Percentiles rank a stretch among this genome's conserved stretches.
phyloP scores from a whole-genome alignment of 2,329 filamentous ascomycete genomes.

The Botrytis hyacinthi region DNA sequence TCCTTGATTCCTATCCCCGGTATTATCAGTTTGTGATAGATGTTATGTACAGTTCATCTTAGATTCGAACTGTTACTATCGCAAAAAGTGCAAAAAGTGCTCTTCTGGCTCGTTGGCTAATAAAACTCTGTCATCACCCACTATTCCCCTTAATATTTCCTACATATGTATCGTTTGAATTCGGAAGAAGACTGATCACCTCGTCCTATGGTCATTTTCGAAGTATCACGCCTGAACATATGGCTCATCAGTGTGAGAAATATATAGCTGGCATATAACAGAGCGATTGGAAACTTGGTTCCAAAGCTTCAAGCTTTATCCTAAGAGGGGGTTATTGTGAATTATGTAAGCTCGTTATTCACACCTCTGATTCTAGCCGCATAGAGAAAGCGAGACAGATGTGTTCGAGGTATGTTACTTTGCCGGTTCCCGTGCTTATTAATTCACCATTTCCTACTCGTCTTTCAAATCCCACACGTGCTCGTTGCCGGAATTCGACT shows the following conservation, averaged over 20 bases:
- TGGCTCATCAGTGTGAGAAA: background rate
- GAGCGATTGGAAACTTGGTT: background rate
- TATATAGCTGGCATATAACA: background rate
- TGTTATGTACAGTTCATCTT: background rate
- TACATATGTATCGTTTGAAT: background rate
- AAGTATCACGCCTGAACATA: too few species aligned
- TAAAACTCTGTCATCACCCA: background rate
- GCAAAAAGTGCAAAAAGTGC: background rate
- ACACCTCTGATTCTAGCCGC: background rate
- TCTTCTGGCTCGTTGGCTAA: background rate
- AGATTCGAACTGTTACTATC: background rate
- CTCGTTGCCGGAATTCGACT: background rate
- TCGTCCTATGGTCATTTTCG: background rate
- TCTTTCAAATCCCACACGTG: background rate
- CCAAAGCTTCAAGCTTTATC: background rate
- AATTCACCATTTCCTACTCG: background rate
- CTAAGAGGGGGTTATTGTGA: background rate
- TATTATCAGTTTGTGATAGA: background rate
- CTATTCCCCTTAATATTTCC: background rate
- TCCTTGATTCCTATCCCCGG: too few species aligned
- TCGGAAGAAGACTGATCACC: background rate
- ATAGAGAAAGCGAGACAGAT: background rate
- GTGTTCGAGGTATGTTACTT: background rate
- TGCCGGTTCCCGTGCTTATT: background rate
- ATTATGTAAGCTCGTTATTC: background rate